Conservation (phyloP, 2,329 filamentous ascomycete genomes). For the Fusarium devonianum region DNA sequence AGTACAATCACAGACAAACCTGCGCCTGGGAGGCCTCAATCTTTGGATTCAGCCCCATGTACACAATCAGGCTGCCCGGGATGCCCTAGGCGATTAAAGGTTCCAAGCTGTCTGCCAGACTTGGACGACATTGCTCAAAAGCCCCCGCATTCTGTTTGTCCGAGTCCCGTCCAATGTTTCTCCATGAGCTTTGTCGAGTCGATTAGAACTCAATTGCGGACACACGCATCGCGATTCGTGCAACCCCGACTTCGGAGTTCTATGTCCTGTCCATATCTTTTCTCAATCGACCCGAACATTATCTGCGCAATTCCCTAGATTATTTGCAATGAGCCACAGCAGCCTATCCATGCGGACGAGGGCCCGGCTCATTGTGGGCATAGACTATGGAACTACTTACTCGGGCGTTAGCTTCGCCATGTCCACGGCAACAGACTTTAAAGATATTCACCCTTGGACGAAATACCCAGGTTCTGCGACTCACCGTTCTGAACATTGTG, state of each 20-base stretch:
- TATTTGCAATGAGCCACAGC: not conserved
- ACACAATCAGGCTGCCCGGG: not conserved
- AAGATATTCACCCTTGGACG: constrained; percentile 28
- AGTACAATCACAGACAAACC: not conserved
- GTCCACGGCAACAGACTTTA: constrained; percentile 23
- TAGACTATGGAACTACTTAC: constrained; percentile 33
- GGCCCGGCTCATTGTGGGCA: constrained; percentile 1
- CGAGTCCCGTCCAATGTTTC: not conserved
- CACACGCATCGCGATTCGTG: not conserved
- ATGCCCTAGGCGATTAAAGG: not conserved
- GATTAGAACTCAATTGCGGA: not conserved
- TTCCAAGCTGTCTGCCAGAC: not conserved
- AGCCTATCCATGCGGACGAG: not conserved
- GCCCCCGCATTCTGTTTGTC: not conserved
- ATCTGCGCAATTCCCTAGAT: too few species aligned
- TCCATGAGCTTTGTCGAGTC: not conserved
- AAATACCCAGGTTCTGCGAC: constrained; percentile 22
- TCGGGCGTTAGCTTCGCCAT: constrained; percentile 29
- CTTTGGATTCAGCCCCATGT: not conserved
- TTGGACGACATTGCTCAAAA: not conserved
- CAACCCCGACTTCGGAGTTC: not conserved
- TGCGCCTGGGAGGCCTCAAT: not conserved
- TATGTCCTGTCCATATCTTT: not conserved
- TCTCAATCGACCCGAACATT: too few species aligned
- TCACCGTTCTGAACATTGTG: constrained; percentile 24